Evolutionary conservation across 352 stramenopile genomes (phyloP).

Genomic region (Globisporangium radiosum): DNA sequence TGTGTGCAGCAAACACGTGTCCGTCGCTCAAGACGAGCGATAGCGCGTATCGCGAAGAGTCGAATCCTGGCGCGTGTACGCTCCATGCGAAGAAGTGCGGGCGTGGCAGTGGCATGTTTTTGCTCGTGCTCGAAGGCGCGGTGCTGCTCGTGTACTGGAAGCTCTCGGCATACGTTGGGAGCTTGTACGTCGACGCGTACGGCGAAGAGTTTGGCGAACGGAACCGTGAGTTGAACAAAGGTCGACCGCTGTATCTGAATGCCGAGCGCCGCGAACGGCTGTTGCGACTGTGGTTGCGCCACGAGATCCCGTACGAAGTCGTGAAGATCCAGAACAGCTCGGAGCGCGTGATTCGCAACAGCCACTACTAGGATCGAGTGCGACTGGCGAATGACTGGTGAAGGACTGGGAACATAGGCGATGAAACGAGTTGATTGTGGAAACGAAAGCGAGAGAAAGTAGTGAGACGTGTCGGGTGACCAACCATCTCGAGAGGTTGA

Average conservation of each 20-base stretch:
- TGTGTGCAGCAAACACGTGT: slow-evolving; percentile 80
- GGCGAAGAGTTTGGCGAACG: slow-evolving; percentile 84
- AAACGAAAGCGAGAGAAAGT: background rate
- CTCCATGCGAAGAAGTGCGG: slow-evolving; percentile 84
- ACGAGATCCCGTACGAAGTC: slow-evolving; percentile 84
- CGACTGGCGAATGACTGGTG: background rate
- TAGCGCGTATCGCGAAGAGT: slow-evolving; percentile 73
- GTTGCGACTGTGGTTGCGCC: slow-evolving; percentile 65
- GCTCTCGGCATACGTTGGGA: slow-evolving; percentile 74
- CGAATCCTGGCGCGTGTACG: slow-evolving; percentile 75
- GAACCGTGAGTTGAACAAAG: slow-evolving; percentile 76
- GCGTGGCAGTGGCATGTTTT: slow-evolving; percentile 73
- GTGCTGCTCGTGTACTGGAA: slow-evolving; percentile 86
- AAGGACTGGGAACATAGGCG: slow-evolving; percentile 1
- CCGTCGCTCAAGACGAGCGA: slow-evolving; percentile 54
- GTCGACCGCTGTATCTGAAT: slow-evolving; percentile 76
- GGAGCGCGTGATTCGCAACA: slow-evolving; percentile 84
- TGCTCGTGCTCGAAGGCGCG: slow-evolving; percentile 76
- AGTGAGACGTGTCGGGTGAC: too few species aligned
- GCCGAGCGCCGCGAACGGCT: slow-evolving; percentile 60
- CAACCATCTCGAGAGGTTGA: too few species aligned
- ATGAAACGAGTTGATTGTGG: background rate
- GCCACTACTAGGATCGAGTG: slow-evolving; percentile 49
- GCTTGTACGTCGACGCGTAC: slow-evolving; percentile 85
- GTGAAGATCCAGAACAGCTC: slow-evolving; percentile 87